phyloP scores from a whole-genome alignment of 164 flowering plant species.

The Macadamia tetraphylla region DNA sequence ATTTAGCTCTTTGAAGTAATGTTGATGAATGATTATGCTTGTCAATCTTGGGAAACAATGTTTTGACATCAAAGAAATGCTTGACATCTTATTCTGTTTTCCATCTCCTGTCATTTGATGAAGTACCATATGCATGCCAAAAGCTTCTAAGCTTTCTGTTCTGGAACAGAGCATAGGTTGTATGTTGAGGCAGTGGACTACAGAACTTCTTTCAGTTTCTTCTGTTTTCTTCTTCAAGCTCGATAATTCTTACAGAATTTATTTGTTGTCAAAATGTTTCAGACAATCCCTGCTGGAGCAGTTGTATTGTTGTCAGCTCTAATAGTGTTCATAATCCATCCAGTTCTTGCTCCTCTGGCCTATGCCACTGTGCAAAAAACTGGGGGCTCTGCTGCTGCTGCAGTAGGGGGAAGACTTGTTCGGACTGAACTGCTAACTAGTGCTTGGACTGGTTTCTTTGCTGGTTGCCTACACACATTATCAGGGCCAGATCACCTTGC shows the following conservation, averaged over 20 bases:
- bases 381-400: conserved; percentile 18
- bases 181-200: too few relatives aligned
- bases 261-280: conserved; percentile 11
- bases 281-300: conserved; percentile 35
- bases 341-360: conserved; percentile 52
- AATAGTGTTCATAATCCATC: conserved; percentile 28
- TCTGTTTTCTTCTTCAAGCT: neutral
- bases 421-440: conserved; percentile 49
- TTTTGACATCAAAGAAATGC: too few relatives aligned
- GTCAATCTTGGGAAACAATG: too few relatives aligned
- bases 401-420: conserved; percentile 33
- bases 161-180: too few relatives aligned
- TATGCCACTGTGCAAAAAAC: conserved; percentile 40
- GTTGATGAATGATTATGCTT: too few relatives aligned
- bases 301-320: conserved; percentile 40
- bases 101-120: too few relatives aligned
- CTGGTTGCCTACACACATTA: conserved; percentile 74
- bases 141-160: too few relatives aligned
- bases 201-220: too few relatives aligned
- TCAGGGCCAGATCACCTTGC: conserved; percentile 86
- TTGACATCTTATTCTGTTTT: too few relatives aligned
- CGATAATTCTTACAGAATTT: neutral
- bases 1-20: too few relatives aligned
- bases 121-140: too few relatives aligned
- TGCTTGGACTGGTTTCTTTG: conserved; percentile 81